These are phyloP conservation scores for Aspergillus cejpii DNA, from an alignment of 2,329 filamentous ascomycete species.

Conservation along the genomic window DNA sequence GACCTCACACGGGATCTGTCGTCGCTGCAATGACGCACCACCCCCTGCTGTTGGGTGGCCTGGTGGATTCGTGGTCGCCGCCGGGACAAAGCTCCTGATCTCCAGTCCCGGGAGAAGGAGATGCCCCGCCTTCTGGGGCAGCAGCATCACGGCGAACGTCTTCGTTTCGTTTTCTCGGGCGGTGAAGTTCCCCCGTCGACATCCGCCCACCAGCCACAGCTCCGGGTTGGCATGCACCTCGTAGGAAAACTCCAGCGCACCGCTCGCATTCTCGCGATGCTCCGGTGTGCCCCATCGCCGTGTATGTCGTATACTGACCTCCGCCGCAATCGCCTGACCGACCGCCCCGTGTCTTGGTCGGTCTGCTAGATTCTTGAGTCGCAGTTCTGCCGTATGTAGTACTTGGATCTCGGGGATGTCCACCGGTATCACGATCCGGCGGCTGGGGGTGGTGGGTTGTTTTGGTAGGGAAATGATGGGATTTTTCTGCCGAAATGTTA, in stretches of 20 bases:
- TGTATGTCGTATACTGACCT: slow-evolving; percentile 49
- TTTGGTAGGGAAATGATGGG: slow-evolving; percentile 28
- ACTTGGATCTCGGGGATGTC: slow-evolving; percentile 78
- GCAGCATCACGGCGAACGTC: slow-evolving; percentile 63
- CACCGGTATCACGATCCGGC: slow-evolving; percentile 77
- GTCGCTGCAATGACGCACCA: slow-evolving; percentile 23
- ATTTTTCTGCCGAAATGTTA: slow-evolving; percentile 27
- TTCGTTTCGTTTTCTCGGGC: slow-evolving; percentile 42
- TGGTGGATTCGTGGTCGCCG: slow-evolving; percentile 18
- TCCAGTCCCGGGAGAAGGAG: slow-evolving; percentile 74
- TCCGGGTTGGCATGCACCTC: slow-evolving; percentile 69
- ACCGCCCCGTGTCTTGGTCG: slow-evolving; percentile 37
- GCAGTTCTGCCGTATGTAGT: slow-evolving; percentile 62
- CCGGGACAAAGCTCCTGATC: slow-evolving; percentile 57
- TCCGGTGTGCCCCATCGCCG: slow-evolving; percentile 45
- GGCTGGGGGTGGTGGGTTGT: slow-evolving; percentile 38
- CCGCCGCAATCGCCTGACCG: slow-evolving; percentile 44
- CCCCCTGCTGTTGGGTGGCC: too few relatives aligned
- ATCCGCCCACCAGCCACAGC: slow-evolving; percentile 78
- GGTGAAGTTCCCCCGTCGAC: slow-evolving; percentile 68
- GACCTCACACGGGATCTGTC: slow-evolving; percentile 60
- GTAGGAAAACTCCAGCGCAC: slow-evolving; percentile 69
- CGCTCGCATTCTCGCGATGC: slow-evolving; percentile 29
- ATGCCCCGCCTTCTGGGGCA: slow-evolving; percentile 72
- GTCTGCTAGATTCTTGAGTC: slow-evolving; percentile 26